Conservation (phyloP, 306 rosid genomes). For the Begonia masoniana region DNA sequence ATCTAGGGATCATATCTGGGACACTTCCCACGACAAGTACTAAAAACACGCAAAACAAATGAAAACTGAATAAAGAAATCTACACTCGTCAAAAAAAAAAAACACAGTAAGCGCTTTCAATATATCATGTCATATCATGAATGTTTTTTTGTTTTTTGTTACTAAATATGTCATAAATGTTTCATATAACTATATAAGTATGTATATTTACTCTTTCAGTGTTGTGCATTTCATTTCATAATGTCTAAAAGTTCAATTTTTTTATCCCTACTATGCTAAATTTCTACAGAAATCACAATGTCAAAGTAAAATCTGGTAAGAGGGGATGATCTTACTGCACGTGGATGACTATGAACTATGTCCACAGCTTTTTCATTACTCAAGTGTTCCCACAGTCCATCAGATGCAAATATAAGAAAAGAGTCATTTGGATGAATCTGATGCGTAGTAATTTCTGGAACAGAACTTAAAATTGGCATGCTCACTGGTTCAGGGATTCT, state of each 20-base stretch:
- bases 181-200: no score
- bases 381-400: slow-evolving; percentile 96
- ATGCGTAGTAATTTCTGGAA: slow-evolving; percentile 67
- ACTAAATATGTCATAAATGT: no score
- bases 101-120: no score
- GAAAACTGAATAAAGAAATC: no score
- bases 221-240: no score
- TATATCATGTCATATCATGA: no score
- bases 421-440: slow-evolving; percentile 78
- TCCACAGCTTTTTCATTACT: slow-evolving; percentile 85
- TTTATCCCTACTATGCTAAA: neutral
- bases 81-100: no score
- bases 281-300: neutral
- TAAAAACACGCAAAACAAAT: no score
- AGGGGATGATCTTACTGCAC: slow-evolving; percentile 31
- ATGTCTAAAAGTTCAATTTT: neutral
- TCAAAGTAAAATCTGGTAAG: neutral
- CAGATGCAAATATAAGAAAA: slow-evolving; percentile 94
- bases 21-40: no score
- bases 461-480: slow-evolving; percentile 71
- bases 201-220: no score
- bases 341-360: slow-evolving; percentile 72
- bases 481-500: slow-evolving; percentile 78
- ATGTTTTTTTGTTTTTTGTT: no score
- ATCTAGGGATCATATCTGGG: no score